Conservation (phyloP, 352 stramenopile genomes). For the Phytophthora palmivora region DNA sequence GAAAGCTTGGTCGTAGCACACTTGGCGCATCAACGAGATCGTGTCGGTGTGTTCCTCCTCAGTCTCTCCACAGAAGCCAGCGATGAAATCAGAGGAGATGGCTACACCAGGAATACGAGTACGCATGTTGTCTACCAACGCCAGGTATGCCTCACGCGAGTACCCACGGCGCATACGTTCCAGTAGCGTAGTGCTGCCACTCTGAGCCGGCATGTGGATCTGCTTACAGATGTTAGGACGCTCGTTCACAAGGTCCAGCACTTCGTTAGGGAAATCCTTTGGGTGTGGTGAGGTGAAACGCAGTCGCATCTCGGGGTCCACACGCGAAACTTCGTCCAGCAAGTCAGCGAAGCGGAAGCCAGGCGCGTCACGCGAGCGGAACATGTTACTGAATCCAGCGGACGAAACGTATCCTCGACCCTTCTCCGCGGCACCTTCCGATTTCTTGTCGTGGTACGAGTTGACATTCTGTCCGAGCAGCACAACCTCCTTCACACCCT, state of each 20-base stretch:
- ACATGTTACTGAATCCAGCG: slow-evolving; percentile 96
- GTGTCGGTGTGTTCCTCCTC: slow-evolving; percentile 97
- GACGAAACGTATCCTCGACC: slow-evolving; percentile 87
- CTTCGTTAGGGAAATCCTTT: slow-evolving; percentile 98
- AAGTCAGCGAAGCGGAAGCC: slow-evolving; percentile 98
- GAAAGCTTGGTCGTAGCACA: slow-evolving; percentile 98
- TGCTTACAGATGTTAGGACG: slow-evolving; percentile 97
- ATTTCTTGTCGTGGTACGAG: slow-evolving; percentile 97
- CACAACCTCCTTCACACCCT: slow-evolving; percentile 97
- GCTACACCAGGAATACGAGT: slow-evolving; percentile 79
- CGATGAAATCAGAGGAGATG: slow-evolving; percentile 97
- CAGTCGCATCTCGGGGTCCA: slow-evolving; percentile 97
- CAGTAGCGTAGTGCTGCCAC: slow-evolving; percentile 88
- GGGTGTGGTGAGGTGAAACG: slow-evolving; percentile 99
- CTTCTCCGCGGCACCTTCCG: slow-evolving; percentile 63
- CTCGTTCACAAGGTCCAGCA: slow-evolving; percentile 92
- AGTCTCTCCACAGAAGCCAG: slow-evolving; percentile 99
- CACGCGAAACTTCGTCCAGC: slow-evolving; percentile 92
- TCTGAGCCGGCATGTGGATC: slow-evolving; percentile 99
- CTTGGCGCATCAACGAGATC: slow-evolving; percentile 78
- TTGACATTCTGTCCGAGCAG: slow-evolving; percentile 99
- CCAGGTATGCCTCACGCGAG: slow-evolving; percentile 97
- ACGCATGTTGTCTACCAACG: slow-evolving; percentile 94
- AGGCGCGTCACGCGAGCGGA: slow-evolving; percentile 81
- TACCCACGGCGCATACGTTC: slow-evolving; percentile 97